Conservation (phyloP, 1,284 basidiomycete species). For the Anthracocystis setariae region DNA sequence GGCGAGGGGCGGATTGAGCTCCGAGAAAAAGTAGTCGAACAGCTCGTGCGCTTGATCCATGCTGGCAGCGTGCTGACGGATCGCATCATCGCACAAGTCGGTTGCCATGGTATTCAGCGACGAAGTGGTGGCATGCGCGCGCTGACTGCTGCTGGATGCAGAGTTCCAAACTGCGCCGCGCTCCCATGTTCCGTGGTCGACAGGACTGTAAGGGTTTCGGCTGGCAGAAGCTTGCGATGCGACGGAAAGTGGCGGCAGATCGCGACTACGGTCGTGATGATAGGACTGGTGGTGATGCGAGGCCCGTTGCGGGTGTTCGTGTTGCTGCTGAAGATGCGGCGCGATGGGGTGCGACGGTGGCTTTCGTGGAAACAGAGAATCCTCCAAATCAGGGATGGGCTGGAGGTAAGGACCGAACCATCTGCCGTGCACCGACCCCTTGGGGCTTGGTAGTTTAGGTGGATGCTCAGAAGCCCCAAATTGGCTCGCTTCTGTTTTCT, state of each 20-base stretch:
- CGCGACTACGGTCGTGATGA: constrained; percentile 29
- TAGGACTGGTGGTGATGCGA: constrained; percentile 7
- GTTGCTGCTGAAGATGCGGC: constrained; percentile 9
- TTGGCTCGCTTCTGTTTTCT: constrained; percentile 12
- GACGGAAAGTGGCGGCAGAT: constrained; percentile 25
- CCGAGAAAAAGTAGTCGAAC: constrained; percentile 38
- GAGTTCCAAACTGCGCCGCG: constrained; percentile 26
- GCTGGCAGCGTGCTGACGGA: constrained; percentile 36
- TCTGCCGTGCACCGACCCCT: constrained; percentile 36
- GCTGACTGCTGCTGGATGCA: constrained; percentile 16
- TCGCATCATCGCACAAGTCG: constrained; percentile 36
- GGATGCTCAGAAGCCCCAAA: constrained; percentile 22
- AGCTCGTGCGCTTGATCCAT: constrained; percentile 39
- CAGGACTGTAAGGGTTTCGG: constrained; percentile 15
- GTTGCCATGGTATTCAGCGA: constrained; percentile 8
- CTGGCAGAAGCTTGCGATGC: constrained; percentile 8
- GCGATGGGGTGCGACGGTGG: constrained; percentile 8
- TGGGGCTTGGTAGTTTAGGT: constrained; percentile 38
- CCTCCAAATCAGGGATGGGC: constrained; percentile 31
- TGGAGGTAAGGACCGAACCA: constrained; percentile 49
- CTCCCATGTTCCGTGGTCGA: constrained; percentile 23
- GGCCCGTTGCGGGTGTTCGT: constrained; percentile 5
- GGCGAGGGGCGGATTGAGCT: constrained; percentile 59
- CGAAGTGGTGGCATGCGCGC: constrained; percentile 10
- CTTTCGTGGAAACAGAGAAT: constrained; percentile 29